Conservation (phyloP, 139 green algal genomes). For the Diplosphaera chodatii region DNA sequence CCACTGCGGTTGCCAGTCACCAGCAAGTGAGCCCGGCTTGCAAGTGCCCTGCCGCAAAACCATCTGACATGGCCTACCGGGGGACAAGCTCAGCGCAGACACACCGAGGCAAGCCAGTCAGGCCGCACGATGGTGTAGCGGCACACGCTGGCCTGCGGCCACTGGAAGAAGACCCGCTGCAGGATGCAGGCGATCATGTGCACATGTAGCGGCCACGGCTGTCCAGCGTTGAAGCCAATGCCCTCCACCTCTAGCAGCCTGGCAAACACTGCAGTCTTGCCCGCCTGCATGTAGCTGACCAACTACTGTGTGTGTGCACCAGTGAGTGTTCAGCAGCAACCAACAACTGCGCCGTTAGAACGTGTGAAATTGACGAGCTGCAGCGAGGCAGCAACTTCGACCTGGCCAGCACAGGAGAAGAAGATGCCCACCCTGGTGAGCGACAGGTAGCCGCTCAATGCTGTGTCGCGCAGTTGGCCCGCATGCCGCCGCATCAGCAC, state of each 20-base stretch:
- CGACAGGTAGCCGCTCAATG: background rate
- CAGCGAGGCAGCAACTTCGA: too few relatives aligned
- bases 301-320: too few relatives aligned
- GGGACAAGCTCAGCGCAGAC: background rate
- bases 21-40: background rate
- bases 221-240: background rate
- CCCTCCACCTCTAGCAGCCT: background rate
- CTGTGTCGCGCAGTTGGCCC: background rate
- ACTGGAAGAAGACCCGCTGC: background rate
- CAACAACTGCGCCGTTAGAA: too few relatives aligned
- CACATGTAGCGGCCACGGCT: background rate
- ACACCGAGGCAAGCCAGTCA: background rate
- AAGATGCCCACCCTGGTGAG: too few relatives aligned
- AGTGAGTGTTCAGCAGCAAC: too few relatives aligned
- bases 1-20: background rate
- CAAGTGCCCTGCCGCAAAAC: background rate
- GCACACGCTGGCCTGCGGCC: background rate
- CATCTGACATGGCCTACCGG: too few relatives aligned
- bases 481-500: background rate
- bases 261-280: background rate
- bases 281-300: background rate
- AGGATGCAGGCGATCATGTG: background rate
- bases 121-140: background rate
- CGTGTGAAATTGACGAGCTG: too few relatives aligned
- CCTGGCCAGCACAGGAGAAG: too few relatives aligned